Percentiles rank a stretch among this genome's conserved stretches.
These are phyloP conservation scores for Desmodesmus armatus DNA, from an alignment of 139 green algal genomes.

Conservation along the genomic window DNA sequence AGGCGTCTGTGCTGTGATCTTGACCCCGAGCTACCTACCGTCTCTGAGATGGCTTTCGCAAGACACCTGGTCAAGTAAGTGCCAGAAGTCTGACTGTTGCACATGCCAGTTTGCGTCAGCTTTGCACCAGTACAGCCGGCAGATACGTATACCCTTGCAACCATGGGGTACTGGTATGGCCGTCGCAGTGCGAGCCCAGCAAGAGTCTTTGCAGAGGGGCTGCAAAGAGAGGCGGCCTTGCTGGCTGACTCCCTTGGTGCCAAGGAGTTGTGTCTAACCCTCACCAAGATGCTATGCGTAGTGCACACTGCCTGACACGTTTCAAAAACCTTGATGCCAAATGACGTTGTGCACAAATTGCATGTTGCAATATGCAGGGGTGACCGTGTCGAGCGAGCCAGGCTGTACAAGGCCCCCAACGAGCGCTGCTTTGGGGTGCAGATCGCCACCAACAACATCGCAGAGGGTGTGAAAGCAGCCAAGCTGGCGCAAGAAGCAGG, in stretches of 20 bases:
- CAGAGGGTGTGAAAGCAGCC: constrained; percentile 75
- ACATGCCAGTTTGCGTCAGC: too few relatives aligned
- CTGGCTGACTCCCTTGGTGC: too few relatives aligned
- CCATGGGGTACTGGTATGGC: too few relatives aligned
- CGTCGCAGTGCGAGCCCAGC: too few relatives aligned
- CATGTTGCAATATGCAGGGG: constrained; percentile 43
- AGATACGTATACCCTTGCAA: not conserved
- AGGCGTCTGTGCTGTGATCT: constrained; percentile 79
- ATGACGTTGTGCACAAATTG: too few relatives aligned
- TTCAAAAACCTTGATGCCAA: too few relatives aligned
- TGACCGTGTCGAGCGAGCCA: constrained; percentile 63
- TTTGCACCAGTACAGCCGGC: too few relatives aligned
- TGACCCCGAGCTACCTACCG: constrained; percentile 70
- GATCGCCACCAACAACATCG: constrained; percentile 85
- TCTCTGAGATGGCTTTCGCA: constrained; percentile 87
- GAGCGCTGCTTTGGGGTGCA: constrained; percentile 73
- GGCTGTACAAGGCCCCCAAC: constrained; percentile 57
- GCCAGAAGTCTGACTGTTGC: not conserved
- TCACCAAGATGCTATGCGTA: too few relatives aligned
- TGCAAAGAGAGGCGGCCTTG: too few relatives aligned
- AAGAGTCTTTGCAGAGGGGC: too few relatives aligned
- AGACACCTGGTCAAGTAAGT: constrained; percentile 68
- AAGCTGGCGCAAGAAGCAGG: constrained; percentile 68
- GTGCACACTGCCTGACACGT: too few relatives aligned
- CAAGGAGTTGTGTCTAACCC: too few relatives aligned